Percentiles rank a stretch among this genome's conserved stretches.
phyloP scores from a whole-genome alignment of 495 filamentous ascomycete genomes.

The Podospora conica region DNA sequence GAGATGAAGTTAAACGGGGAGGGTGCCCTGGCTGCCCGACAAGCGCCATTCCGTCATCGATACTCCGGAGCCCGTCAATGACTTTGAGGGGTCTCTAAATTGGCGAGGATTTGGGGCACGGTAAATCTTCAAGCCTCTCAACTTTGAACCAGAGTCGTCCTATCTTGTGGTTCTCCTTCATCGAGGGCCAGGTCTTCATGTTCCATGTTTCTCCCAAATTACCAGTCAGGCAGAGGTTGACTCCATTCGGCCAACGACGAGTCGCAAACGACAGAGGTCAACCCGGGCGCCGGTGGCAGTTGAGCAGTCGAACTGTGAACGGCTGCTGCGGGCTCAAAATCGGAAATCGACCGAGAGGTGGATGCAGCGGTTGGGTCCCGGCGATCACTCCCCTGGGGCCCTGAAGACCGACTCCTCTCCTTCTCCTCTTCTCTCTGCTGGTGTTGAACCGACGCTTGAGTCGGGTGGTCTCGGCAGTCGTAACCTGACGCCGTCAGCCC shows the following conservation, averaged over 20 bases:
- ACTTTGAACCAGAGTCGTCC: neutral
- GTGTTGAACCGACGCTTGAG: neutral
- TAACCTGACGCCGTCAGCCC: neutral
- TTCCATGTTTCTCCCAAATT: neutral
- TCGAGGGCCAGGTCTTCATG: neutral
- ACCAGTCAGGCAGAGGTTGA: neutral
- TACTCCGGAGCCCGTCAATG: no score
- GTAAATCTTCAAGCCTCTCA: no score
- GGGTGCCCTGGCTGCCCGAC: no score
- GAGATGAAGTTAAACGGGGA: no score
- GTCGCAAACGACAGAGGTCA: neutral
- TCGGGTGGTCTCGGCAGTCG: constrained; percentile 21
- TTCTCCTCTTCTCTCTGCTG: neutral
- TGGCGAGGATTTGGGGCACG: neutral
- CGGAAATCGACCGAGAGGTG: neutral
- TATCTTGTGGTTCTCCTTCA: neutral
- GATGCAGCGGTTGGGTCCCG: neutral
- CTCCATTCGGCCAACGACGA: neutral
- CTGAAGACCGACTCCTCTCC: no score
- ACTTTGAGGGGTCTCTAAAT: no score
- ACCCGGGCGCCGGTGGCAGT: neutral
- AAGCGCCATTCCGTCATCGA: neutral
- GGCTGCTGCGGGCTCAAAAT: constrained; percentile 6
- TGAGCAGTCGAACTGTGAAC: no score
- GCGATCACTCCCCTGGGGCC: neutral